Evolutionary conservation across 169 alveolate species (phyloP), one percentile per base, ranked within the genome.

Genomic region (Eimeria zaria): DNA sequence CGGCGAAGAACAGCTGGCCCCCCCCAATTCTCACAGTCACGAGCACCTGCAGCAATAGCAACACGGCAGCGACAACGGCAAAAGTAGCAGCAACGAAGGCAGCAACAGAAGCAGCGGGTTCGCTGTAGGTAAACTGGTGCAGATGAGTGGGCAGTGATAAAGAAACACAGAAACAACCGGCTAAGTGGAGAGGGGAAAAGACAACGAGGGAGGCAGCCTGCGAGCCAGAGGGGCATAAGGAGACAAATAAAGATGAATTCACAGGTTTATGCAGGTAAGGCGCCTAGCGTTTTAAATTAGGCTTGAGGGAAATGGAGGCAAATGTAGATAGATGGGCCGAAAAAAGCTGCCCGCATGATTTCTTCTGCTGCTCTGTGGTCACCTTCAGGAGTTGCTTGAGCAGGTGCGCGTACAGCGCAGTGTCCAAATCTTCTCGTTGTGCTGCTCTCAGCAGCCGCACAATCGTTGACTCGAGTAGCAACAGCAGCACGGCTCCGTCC

Each of bases 381-480:
- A 83, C 91, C 91, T 83, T 83, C 53, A 83, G 74, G 53, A 83
- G 30, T 20, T 83, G 91, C 53, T 83, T 83, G 36, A 83, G 91
- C 30, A 83, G 73, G 24, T 83, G 41, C 73, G 91, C 91, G 64
- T 83, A 83, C 73, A 55, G 55, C 48, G 73, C 74, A 83, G 91
- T 55, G 73, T 83, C 91, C 20, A 53, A 53, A 58, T 48, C 91
- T 36, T 83, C 64, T 55, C 55, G 58, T 36, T 48, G 74, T 33
- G 73, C 91, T 83, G 91, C 73, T 18, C 69, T 83, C 91, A 83
- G 91, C 53, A 83, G 73, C 36, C 73, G 60, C n/a, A 55, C 48
- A 36, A 83, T 36, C 69, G 73, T 55, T n/a, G 91, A 33, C 74
- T 83, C 74, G 33, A 83, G 48, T 4, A 83, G 55, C 69, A 83